These are phyloP conservation scores for Punctularia strigosozonata DNA, from an alignment of 768 basidiomycete species.

Conservation along the genomic window DNA sequence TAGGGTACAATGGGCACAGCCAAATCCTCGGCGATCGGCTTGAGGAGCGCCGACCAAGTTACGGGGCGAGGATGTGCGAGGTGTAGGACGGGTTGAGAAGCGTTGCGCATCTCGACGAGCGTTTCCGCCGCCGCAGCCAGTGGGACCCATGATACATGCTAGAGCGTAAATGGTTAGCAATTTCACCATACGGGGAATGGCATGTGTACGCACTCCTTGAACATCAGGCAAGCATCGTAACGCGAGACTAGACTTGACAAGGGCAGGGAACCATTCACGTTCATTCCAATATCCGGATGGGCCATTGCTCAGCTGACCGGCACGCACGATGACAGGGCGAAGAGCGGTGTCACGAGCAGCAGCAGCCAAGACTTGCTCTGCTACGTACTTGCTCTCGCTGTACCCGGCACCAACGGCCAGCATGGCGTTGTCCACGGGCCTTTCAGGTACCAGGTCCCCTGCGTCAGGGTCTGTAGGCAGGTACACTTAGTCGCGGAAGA, in stretches of 20 bases:
- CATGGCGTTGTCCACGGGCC: slow-evolving; percentile 7
- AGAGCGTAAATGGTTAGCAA: neutral
- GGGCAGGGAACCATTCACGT: neutral
- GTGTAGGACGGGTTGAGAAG: neutral
- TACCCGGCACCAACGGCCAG: slow-evolving; percentile 18
- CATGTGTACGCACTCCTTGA: neutral
- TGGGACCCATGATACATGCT: neutral
- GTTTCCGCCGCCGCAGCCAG: neutral
- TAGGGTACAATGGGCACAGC: slow-evolving; percentile 19
- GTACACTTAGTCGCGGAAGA: no score
- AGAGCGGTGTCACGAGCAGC: slow-evolving; percentile 10
- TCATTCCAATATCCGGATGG: neutral
- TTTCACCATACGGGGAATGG: no score
- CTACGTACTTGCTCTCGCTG: slow-evolving; percentile 22
- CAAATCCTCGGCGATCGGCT: slow-evolving; percentile 10
- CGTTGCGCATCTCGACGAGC: neutral
- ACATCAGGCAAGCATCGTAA: neutral
- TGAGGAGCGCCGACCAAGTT: slow-evolving; percentile 12
- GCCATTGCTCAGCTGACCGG: slow-evolving; percentile 17
- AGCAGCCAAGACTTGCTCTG: slow-evolving; percentile 12
- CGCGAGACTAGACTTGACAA: neutral
- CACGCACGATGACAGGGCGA: slow-evolving; percentile 19
- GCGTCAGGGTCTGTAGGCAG: slow-evolving; percentile 4
- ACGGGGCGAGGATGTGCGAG: slow-evolving; percentile 12
- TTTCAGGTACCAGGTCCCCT: slow-evolving; percentile 9